Percentiles rank a stretch among this genome's conserved stretches.
phyloP scores from a whole-genome alignment of 1,139 yeast species.

The Pichia sp. region DNA sequence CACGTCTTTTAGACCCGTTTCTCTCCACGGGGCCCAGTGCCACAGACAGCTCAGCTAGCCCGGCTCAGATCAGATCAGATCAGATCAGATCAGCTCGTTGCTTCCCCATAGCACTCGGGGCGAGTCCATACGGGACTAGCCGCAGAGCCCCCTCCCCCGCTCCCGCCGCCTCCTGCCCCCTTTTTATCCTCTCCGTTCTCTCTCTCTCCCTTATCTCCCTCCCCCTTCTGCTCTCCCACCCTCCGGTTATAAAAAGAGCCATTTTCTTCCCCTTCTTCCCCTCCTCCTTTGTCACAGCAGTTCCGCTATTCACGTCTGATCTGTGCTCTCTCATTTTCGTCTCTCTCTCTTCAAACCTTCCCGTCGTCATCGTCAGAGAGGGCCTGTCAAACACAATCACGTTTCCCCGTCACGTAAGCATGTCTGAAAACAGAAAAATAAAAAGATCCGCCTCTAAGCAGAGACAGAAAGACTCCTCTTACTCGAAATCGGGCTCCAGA shows the following conservation, averaged over 20 bases:
- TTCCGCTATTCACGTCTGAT: too few species aligned
- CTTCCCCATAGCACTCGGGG: too few species aligned
- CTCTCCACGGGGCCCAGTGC: background rate
- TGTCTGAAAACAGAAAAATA: constrained; percentile 2
- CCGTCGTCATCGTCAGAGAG: too few species aligned
- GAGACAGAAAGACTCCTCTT: background rate
- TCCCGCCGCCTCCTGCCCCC: too few species aligned
- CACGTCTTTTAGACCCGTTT: background rate
- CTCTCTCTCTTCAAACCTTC: background rate
- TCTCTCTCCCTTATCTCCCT: too few species aligned
- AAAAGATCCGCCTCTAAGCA: background rate
- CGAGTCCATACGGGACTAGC: too few species aligned
- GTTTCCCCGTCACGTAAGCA: background rate
- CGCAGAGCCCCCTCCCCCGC: too few species aligned
- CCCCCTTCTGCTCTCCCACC: background rate
- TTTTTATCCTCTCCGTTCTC: too few species aligned
- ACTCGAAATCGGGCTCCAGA: background rate
- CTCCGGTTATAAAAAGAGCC: background rate
- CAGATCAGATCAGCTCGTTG: background rate
- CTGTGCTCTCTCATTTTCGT: too few species aligned
- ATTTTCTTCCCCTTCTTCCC: background rate
- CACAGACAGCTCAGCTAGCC: background rate
- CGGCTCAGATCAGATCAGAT: background rate
- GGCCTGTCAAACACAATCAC: background rate
- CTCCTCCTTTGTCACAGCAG: too few species aligned